These are phyloP conservation scores for Aspergillus biplanus DNA, from an alignment of 495 filamentous ascomycete genomes.

Conservation along the genomic window DNA sequence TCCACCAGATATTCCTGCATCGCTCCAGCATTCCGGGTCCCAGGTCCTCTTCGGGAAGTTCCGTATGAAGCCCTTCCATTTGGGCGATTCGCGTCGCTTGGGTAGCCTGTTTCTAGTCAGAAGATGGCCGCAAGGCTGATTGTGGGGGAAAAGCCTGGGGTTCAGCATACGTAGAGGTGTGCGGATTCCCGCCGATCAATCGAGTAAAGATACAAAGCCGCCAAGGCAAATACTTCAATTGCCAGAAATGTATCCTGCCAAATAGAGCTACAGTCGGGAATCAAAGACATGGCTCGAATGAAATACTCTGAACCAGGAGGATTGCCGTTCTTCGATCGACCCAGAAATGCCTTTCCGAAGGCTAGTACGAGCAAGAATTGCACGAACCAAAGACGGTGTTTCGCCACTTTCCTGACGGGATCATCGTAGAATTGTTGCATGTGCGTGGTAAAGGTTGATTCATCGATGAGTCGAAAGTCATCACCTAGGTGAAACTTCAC, in stretches of 20 bases:
- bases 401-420: conserved; percentile 23
- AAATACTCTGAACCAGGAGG: conserved; percentile 41
- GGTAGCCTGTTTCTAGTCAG: conserved; percentile 29
- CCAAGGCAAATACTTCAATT: conserved; percentile 38
- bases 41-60: conserved; percentile 38
- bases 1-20: conserved; percentile 43
- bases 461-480: conserved; percentile 41
- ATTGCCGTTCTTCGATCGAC: conserved; percentile 27
- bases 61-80: conserved; percentile 39
- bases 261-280: conserved; percentile 36
- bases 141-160: neutral
- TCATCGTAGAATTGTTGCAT: conserved; percentile 36
- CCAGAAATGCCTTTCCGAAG: conserved; percentile 43
- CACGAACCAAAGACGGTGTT: conserved; percentile 40
- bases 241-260: conserved; percentile 37
- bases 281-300: conserved; percentile 39
- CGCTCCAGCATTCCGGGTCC: conserved; percentile 29
- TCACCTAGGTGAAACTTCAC: conserved; percentile 41
- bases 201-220: conserved; percentile 38
- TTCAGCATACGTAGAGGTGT: conserved; percentile 40
- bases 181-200: conserved; percentile 38
- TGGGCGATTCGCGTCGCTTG: conserved; percentile 43
- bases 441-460: conserved; percentile 32
- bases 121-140: neutral
- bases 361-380: conserved; percentile 43